Evolutionary conservation across 225 moss, liverwort and hornwort species (phyloP).

Genomic region (Sphagnum contortum): DNA sequence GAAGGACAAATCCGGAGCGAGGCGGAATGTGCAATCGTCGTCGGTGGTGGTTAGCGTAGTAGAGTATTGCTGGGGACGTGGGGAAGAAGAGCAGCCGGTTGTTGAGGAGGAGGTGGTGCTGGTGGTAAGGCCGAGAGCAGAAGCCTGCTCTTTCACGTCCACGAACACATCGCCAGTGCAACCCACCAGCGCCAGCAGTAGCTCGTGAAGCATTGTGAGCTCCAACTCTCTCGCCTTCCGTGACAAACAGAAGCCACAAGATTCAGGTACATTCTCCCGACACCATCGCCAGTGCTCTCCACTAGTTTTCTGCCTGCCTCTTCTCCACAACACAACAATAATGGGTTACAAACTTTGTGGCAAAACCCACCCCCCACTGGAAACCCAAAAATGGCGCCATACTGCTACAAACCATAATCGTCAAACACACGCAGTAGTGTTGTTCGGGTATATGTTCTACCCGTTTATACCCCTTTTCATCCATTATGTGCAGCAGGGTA

Average conservation of each 20-base stretch:
- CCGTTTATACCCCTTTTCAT: no score
- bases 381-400: no score
- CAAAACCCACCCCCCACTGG: no score
- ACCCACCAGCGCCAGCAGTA: slow-evolving; percentile 92
- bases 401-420: no score
- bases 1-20: slow-evolving; percentile 90
- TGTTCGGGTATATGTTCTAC: no score
- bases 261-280: no score
- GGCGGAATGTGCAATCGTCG: slow-evolving; percentile 87
- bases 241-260: background rate
- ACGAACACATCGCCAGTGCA: slow-evolving; percentile 98
- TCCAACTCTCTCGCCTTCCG: background rate
- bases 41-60: background rate
- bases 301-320: no score
- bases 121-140: slow-evolving; percentile 45
- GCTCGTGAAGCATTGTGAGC: slow-evolving; percentile 79
- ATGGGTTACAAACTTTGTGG: background rate
- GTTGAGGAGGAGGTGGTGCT: no score
- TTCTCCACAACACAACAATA: no score
- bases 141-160: slow-evolving; percentile 82
- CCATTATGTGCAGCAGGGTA: no score
- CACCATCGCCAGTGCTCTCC: no score
- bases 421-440: no score
- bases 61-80: background rate
- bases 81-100: slow-evolving; percentile 6